Conservation (phyloP, 2,329 filamentous ascomycete genomes). For the Juglanconis oblonga region DNA sequence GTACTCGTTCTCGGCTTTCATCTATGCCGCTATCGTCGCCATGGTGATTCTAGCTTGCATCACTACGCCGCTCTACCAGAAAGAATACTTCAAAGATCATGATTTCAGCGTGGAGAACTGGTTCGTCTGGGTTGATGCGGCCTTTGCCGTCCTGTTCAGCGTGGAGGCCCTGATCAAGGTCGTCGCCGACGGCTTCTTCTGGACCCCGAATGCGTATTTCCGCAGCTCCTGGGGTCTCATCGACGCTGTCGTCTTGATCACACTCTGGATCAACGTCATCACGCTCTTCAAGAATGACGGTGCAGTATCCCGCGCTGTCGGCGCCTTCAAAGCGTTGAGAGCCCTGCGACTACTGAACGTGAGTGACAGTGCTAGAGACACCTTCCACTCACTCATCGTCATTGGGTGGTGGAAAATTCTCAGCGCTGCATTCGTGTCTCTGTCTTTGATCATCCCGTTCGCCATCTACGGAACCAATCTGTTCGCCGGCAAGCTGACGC, state of each 20-base stretch:
- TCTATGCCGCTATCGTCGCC: slow-evolving; percentile 89
- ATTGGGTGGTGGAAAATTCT: slow-evolving; percentile 92
- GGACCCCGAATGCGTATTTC: slow-evolving; percentile 96
- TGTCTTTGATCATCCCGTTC: slow-evolving; percentile 92
- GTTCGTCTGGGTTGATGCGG: slow-evolving; percentile 93
- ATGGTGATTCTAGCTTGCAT: slow-evolving; percentile 98
- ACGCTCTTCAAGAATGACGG: slow-evolving; percentile 80
- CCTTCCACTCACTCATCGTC: slow-evolving; percentile 94
- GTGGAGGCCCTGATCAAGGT: slow-evolving; percentile 87
- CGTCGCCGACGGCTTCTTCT: slow-evolving; percentile 91
- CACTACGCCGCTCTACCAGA: slow-evolving; percentile 92
- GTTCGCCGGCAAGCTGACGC: slow-evolving; percentile 77
- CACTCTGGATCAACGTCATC: slow-evolving; percentile 90
- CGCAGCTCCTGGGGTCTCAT: slow-evolving; percentile 96
- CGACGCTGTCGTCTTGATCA: slow-evolving; percentile 85
- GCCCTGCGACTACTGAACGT: slow-evolving; percentile 90
- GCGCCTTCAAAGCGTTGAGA: slow-evolving; percentile 93
- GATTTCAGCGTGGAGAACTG: slow-evolving; percentile 68
- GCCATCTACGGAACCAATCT: slow-evolving; percentile 94
- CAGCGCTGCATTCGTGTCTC: slow-evolving; percentile 86
- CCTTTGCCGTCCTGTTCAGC: slow-evolving; percentile 84
- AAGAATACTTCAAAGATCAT: slow-evolving; percentile 68
- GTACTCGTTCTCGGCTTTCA: slow-evolving; percentile 90
- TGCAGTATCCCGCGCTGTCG: slow-evolving; percentile 83
- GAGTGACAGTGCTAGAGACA: slow-evolving; percentile 91